phyloP scores from a whole-genome alignment of 2,329 filamentous ascomycete genomes.

The Ilyonectria robusta region DNA sequence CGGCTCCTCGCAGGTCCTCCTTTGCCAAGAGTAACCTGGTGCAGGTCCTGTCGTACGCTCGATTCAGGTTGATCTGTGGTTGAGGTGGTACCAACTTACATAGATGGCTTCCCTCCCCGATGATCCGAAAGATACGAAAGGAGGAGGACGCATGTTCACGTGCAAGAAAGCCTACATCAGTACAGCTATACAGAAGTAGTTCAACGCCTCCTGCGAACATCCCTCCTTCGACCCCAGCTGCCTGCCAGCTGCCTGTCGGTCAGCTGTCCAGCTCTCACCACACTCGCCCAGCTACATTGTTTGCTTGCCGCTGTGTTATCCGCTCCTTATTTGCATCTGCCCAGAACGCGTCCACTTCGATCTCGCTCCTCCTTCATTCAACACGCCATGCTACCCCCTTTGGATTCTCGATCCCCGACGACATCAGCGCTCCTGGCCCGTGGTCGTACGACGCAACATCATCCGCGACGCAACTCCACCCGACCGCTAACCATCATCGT shows the following conservation, averaged over 20 bases:
- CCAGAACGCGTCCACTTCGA: constrained; percentile 30
- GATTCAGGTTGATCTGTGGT: too few relatives aligned
- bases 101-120: background rate
- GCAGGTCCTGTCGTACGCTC: too few relatives aligned
- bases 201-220: constrained; percentile 30
- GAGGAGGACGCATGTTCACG: background rate
- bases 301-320: constrained; percentile 36
- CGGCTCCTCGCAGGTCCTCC: too few relatives aligned
- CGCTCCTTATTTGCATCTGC: constrained; percentile 29
- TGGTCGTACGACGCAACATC: constrained; percentile 7
- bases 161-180: background rate
- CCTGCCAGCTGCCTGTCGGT: constrained; percentile 41
- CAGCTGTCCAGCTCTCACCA: constrained; percentile 41
- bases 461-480: constrained; percentile 34
- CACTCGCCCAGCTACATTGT: constrained; percentile 26
- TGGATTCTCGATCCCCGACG: constrained; percentile 27
- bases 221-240: constrained; percentile 38
- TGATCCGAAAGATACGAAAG: background rate
- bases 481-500: constrained; percentile 35
- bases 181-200: background rate
- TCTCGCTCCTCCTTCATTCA: constrained; percentile 16
- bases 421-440: constrained; percentile 19
- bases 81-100: background rate
- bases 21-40: too few relatives aligned
- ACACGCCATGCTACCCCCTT: constrained; percentile 12